Conservation (phyloP, 495 filamentous ascomycete species). For the Trichoderma asperelloides region DNA sequence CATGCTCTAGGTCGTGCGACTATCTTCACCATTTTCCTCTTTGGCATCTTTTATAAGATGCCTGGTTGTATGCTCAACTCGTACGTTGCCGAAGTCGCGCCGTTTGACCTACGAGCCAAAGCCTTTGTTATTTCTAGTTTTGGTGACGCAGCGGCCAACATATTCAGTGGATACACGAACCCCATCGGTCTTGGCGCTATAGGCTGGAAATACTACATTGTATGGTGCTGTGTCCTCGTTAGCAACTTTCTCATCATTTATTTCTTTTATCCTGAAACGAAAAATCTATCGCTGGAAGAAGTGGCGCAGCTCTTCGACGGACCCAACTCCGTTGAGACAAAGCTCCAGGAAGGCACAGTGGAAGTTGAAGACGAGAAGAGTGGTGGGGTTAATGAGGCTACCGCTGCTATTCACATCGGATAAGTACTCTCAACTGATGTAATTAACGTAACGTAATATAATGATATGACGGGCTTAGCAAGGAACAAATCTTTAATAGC, state of each 20-base stretch:
- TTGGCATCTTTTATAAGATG: conserved; percentile 52
- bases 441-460: not conserved
- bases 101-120: conserved; percentile 61
- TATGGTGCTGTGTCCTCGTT: conserved; percentile 26
- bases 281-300: conserved; percentile 25
- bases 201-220: conserved; percentile 18
- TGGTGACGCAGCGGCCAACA: conserved; percentile 21
- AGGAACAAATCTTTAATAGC: not conserved
- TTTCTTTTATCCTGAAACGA: conserved; percentile 26
- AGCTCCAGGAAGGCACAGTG: not conserved
- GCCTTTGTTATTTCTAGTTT: conserved; percentile 50
- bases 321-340: not conserved
- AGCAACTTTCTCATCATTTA: conserved; percentile 22
- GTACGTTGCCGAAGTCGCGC: conserved; percentile 58
- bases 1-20: not conserved
- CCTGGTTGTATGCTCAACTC: conserved; percentile 50
- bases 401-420: not conserved
- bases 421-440: not conserved
- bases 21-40: conserved; percentile 44
- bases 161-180: conserved; percentile 14
- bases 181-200: conserved; percentile 5
- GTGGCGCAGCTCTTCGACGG: conserved; percentile 17
- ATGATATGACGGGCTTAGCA: not conserved
- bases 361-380: not conserved
- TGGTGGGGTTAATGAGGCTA: not conserved